These are phyloP conservation scores for Penicilliopsis zonata DNA, from an alignment of 495 filamentous ascomycete species.

Conservation along the genomic window DNA sequence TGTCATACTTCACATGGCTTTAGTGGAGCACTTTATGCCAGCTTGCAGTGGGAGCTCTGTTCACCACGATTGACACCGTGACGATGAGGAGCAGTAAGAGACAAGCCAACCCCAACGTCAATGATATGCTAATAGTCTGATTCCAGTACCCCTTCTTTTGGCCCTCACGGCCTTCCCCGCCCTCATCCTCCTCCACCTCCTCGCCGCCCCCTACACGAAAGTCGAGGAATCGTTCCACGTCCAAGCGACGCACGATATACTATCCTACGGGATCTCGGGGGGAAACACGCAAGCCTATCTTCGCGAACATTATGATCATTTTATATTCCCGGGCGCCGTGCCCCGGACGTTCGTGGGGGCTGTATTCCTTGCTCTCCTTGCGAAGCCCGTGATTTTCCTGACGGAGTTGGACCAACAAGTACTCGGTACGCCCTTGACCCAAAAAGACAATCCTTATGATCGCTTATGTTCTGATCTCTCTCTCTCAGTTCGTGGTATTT, in stretches of 20 bases:
- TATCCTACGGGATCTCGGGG: constrained; percentile 63
- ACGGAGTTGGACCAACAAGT: constrained; percentile 37
- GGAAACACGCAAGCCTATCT: constrained; percentile 33
- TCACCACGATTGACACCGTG: too few relatives aligned
- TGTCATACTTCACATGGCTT: too few relatives aligned
- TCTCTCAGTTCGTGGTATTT: constrained; percentile 52
- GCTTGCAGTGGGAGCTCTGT: too few relatives aligned
- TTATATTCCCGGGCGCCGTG: constrained; percentile 81
- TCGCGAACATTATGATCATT: constrained; percentile 67
- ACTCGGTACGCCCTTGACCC: constrained; percentile 27
- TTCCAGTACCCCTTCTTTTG: constrained; percentile 21
- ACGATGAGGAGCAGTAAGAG: too few relatives aligned
- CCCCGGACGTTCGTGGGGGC: constrained; percentile 84
- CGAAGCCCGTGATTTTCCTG: constrained; percentile 47
- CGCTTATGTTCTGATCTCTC: constrained; percentile 4
- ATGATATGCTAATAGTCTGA: too few relatives aligned
- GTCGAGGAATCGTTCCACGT: constrained; percentile 99
- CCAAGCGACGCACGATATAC: constrained; percentile 85
- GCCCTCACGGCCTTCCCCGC: constrained; percentile 47
- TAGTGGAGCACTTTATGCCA: too few relatives aligned
- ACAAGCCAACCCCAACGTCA: too few relatives aligned
- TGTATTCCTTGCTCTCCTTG: constrained; percentile 53
- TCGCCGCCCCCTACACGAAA: constrained; percentile 84
- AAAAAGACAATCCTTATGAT: background rate
- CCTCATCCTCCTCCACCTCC: constrained; percentile 63